Evolutionary conservation across 1,139 yeast species (phyloP).

Genomic region (Pichia sp.): DNA sequence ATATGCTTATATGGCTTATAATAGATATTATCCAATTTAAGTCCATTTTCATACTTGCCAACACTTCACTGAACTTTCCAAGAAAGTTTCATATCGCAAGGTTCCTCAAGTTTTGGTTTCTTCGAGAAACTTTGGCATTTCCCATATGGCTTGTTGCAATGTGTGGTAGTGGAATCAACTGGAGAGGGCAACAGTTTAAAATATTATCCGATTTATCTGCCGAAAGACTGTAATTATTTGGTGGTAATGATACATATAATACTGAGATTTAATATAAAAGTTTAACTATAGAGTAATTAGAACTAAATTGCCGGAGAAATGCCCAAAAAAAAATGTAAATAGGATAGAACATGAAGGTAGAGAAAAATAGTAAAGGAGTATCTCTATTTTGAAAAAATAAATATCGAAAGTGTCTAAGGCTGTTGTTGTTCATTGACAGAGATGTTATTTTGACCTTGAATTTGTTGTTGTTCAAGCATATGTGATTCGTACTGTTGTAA

Average conservation of each 20-base stretch:
- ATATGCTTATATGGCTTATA: constrained; percentile 54
- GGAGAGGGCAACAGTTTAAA: constrained; percentile 76
- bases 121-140: constrained; percentile 67
- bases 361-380: too few relatives aligned
- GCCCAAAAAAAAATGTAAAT: too few relatives aligned
- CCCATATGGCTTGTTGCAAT: constrained; percentile 83
- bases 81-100: constrained; percentile 4
- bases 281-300: too few relatives aligned
- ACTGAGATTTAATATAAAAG: too few relatives aligned
- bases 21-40: constrained; percentile 58
- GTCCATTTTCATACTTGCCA: constrained; percentile 32
- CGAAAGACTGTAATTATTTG: constrained; percentile 55
- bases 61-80: constrained; percentile 2
- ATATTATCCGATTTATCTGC: constrained; percentile 73
- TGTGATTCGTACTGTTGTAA: constrained; percentile 22
- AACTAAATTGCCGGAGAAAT: too few relatives aligned
- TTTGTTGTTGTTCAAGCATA: constrained; percentile 24
- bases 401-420: too few relatives aligned
- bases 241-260: too few relatives aligned
- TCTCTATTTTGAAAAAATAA: too few relatives aligned
- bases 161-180: constrained; percentile 67
- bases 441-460: constrained; percentile 18
- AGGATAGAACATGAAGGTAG: too few relatives aligned
- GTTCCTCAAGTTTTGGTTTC: constrained; percentile 45
- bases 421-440: constrained; percentile 10